Evolutionary conservation across 805 yeast genomes (phyloP).

Genomic region (Candida ortonii): DNA sequence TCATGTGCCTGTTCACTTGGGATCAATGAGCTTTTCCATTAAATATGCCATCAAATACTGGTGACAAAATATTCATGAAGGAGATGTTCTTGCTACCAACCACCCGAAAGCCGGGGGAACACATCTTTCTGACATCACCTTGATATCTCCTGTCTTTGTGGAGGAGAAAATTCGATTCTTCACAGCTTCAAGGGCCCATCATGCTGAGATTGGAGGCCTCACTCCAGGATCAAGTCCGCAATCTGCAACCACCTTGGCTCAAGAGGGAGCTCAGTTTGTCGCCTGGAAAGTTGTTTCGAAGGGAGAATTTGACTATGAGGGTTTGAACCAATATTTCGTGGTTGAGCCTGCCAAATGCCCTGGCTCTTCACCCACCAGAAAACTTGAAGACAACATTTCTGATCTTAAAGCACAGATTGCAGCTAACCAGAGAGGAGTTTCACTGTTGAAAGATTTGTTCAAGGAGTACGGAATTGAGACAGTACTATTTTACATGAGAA

Average conservation of each 20-base stretch:
- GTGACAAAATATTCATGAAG: conserved; percentile 37
- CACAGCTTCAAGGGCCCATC: conserved; percentile 59
- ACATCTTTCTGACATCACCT: conserved; percentile 50
- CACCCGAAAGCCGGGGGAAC: conserved; percentile 45
- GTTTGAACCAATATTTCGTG: conserved; percentile 42
- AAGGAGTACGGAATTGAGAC: conserved; percentile 41
- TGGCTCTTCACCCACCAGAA: conserved; percentile 55
- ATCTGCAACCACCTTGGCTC: conserved; percentile 47
- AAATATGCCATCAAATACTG: conserved; percentile 37
- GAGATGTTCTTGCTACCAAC: conserved; percentile 43
- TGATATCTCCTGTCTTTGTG: conserved; percentile 52
- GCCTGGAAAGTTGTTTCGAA: conserved; percentile 48
- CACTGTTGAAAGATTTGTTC: conserved; percentile 40
- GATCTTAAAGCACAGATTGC: conserved; percentile 48
- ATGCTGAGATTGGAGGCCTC: conserved; percentile 59
- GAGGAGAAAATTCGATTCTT: conserved; percentile 45
- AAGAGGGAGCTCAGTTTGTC: conserved; percentile 55
- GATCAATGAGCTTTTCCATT: conserved; percentile 44
- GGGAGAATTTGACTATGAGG: conserved; percentile 53
- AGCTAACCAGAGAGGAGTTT: conserved; percentile 49
- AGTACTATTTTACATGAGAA: conserved; percentile 45
- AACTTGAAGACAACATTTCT: conserved; percentile 52
- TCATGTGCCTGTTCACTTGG: conserved; percentile 45
- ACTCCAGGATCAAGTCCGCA: conserved; percentile 58
- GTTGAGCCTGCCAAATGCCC: conserved; percentile 48